phyloP scores from a whole-genome alignment of 192 early-diverging fungal genomes.

The Pilaira anomala region DNA sequence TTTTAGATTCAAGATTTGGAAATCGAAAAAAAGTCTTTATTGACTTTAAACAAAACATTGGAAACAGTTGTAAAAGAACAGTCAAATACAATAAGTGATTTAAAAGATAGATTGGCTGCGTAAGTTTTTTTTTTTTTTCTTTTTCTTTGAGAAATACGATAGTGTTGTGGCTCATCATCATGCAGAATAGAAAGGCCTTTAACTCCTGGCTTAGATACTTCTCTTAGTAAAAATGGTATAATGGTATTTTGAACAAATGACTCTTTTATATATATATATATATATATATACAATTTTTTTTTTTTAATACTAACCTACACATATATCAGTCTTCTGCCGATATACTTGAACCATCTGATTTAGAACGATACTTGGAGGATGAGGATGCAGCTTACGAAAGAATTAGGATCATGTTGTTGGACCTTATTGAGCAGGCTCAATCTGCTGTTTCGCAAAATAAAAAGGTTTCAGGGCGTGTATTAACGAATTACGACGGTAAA shows the following conservation, averaged over 20 bases:
- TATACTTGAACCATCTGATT: slow-evolving; percentile 12
- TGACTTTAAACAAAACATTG: slow-evolving; percentile 18
- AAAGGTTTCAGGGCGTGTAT: slow-evolving; percentile 7
- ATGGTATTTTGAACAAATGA: slow-evolving; percentile 1
- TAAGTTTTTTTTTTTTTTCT: slow-evolving; percentile 6
- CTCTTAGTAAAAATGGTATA: slow-evolving; percentile 12
- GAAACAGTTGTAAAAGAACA: slow-evolving; percentile 20
- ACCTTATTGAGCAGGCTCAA: slow-evolving; percentile 26
- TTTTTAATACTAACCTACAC: neutral
- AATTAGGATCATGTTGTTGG: slow-evolving; percentile 14
- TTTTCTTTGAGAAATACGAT: no score
- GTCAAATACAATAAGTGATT: slow-evolving; percentile 11
- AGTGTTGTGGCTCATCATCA: neutral
- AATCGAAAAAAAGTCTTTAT: slow-evolving; percentile 25
- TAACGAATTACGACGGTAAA: neutral
- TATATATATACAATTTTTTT: neutral
- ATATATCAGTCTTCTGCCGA: neutral
- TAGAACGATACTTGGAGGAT: slow-evolving; percentile 9
- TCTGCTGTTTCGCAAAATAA: slow-evolving; percentile 14
- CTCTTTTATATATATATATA: neutral
- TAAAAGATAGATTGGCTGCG: slow-evolving; percentile 15
- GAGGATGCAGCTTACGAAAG: slow-evolving; percentile 22
- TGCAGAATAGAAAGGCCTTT: slow-evolving; percentile 3
- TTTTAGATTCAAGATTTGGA: slow-evolving; percentile 24
- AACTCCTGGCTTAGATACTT: slow-evolving; percentile 1